Evolutionary conservation across 768 basidiomycete species (phyloP), one percentile per base, ranked within the genome.

Genomic region (Dioszegia crocea): DNA sequence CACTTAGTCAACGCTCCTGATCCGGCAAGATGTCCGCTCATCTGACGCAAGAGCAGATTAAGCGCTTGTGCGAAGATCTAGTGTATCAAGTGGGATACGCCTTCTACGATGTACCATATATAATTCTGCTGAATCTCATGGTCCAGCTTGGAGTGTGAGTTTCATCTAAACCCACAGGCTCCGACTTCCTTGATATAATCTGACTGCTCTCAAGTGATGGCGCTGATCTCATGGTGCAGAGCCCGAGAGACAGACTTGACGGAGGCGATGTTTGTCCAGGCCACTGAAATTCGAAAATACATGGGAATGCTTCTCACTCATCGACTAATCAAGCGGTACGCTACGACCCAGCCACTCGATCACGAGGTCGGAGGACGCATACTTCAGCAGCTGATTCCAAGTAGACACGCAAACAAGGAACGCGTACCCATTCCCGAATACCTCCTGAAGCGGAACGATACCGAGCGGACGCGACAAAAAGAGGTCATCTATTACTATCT

Each of bases 401-500:
- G 21, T 6, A 72, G 73, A 23, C 61, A 72, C 45, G 68, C 71
- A 17, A 71, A 71, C 61, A 70, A 73, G 53, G 67, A 74, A 57
- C 62, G 67, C 60, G 56, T 62, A 43, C 65, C 67, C 24, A 61
- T 71, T 33, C 63, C 65, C 16, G 61, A 67, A 58, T 70, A 46
- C 36, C 23, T 52, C 53, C 56, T 61, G 52, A 64, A 59, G 41
- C 27, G n/a, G 48, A 44, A 48, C 33, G 61, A 64, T 12, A 46
- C 27, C n/a, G 61, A 59, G 33, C 52, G 45, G 23, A 49, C 59
- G 76, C 85, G 93, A 60, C 87, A 88, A 60, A 86, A 88, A 60
- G 88, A 87, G 62, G 86, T 87, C 69, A 87, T 89, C 71, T 99
- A 97, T 80, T 99, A 89, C 80, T 97, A 90, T 79, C 88, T 99